A percentile compares a stretch with the other conserved stretches of the same genome.
These are phyloP conservation scores for Wickerhamomyces pijperi DNA, from an alignment of 805 yeast genomes.

Conservation along the genomic window DNA sequence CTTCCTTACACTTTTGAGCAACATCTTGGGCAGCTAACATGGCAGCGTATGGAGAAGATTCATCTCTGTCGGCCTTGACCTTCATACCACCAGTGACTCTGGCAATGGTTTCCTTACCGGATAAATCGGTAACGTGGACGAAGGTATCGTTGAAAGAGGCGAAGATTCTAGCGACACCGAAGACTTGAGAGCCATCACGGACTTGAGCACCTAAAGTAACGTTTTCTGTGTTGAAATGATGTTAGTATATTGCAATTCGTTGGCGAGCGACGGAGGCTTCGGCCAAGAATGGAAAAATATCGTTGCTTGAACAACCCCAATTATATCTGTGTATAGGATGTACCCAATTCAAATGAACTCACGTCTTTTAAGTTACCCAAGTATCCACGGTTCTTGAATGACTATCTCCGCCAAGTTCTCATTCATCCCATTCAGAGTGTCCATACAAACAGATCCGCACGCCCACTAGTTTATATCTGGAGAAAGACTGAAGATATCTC, in stretches of 20 bases:
- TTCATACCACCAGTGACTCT: slow-evolving; percentile 99
- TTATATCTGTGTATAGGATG: neutral
- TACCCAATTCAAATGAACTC: neutral
- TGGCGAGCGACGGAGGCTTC: neutral
- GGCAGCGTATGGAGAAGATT: slow-evolving; percentile 99
- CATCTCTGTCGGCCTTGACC: slow-evolving; percentile 99
- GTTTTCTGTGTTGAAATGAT: slow-evolving; percentile 27
- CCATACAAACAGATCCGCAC: too few species aligned
- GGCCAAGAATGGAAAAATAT: neutral
- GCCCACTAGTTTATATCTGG: too few species aligned
- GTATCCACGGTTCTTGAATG: neutral
- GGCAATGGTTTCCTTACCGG: slow-evolving; percentile 99
- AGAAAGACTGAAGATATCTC: too few species aligned
- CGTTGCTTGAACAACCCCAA: neutral
- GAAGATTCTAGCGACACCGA: slow-evolving; percentile 99
- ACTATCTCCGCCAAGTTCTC: too few species aligned
- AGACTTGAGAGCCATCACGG: slow-evolving; percentile 96
- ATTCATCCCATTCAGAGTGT: too few species aligned
- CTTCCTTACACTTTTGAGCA: slow-evolving; percentile 98
- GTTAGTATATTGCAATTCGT: slow-evolving; percentile 11
- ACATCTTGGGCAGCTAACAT: slow-evolving; percentile 99
- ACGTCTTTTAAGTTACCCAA: neutral
- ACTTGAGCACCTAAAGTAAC: slow-evolving; percentile 74
- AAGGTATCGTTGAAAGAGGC: slow-evolving; percentile 99
- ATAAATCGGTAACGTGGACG: slow-evolving; percentile 98